A percentile compares a stretch with the other conserved stretches of the same genome.
These are phyloP conservation scores for Ogataea allantospora DNA, from an alignment of 805 yeast genomes.

Conservation along the genomic window DNA sequence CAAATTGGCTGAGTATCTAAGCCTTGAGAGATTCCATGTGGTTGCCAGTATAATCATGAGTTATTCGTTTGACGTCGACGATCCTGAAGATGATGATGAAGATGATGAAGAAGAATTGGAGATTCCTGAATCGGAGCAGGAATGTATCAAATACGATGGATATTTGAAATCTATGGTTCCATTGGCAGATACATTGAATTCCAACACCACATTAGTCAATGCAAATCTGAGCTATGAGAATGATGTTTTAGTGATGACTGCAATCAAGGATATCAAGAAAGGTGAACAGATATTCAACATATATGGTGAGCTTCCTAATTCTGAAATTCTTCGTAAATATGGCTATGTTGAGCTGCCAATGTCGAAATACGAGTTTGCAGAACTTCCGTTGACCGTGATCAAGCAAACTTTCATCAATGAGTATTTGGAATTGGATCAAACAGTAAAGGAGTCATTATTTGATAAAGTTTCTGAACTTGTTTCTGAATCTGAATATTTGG, in stretches of 20 bases:
- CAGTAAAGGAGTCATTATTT: conserved; percentile 23
- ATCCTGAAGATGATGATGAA: conserved; percentile 23
- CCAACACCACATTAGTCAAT: conserved; percentile 74
- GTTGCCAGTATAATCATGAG: conserved; percentile 84
- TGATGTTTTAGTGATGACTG: conserved; percentile 63
- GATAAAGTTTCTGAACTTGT: conserved; percentile 40
- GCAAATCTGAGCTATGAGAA: conserved; percentile 61
- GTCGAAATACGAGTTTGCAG: conserved; percentile 79
- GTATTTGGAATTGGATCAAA: conserved; percentile 25
- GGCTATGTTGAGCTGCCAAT: conserved; percentile 82
- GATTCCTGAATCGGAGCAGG: conserved; percentile 21
- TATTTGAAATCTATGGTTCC: conserved; percentile 86
- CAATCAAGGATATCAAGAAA: conserved; percentile 54
- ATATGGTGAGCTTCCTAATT: conserved; percentile 86
- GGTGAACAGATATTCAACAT: conserved; percentile 84
- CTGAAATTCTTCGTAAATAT: conserved; percentile 86
- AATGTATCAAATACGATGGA: conserved; percentile 28
- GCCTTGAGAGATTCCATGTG: conserved; percentile 60
- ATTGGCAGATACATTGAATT: conserved; percentile 85
- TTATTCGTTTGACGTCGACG: conserved; percentile 83
- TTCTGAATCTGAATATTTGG: conserved; percentile 33
- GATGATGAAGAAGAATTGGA: conserved; percentile 31
- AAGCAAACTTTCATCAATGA: conserved; percentile 36
- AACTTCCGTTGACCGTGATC: conserved; percentile 50
- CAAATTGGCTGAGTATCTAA: conserved; percentile 34